Conservation (phyloP, 768 basidiomycete species). For the Kwoniella sp. region DNA sequence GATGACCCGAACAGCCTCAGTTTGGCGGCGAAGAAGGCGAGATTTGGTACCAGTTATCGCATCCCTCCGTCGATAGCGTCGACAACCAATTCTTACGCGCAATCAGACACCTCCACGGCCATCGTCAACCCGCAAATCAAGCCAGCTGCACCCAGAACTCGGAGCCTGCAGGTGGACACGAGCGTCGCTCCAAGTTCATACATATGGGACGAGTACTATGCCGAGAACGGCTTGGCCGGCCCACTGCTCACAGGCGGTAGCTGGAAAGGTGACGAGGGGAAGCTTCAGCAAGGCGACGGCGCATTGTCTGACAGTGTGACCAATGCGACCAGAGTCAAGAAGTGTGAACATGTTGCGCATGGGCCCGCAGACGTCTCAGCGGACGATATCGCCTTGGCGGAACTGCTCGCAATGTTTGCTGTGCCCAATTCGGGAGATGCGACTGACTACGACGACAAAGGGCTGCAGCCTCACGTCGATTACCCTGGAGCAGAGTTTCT, state of each 20-base stretch:
- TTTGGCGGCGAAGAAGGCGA: too few species aligned
- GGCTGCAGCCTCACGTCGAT: background rate
- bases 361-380: background rate
- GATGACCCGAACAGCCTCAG: too few species aligned
- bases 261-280: background rate
- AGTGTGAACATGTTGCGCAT: too few species aligned
- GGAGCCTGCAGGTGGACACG: constrained; percentile 2
- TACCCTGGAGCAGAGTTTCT: constrained; percentile 9
- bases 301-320: background rate
- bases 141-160: too few species aligned
- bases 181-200: constrained; percentile 7
- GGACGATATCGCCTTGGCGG: background rate
- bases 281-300: background rate
- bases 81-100: background rate
- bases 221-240: background rate
- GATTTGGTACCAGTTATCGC: too few species aligned
- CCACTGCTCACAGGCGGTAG: background rate
- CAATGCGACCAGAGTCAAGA: background rate
- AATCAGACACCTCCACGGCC: background rate
- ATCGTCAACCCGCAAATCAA: background rate
- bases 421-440: background rate
- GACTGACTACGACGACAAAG: background rate
- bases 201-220: constrained; percentile 14
- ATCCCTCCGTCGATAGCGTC: constrained; percentile 5
- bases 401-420: constrained; percentile 8